Evolutionary conservation across 2,329 filamentous ascomycete species (phyloP), one percentile per base, ranked within the genome.

Genomic region (Sporothrix sp.): DNA sequence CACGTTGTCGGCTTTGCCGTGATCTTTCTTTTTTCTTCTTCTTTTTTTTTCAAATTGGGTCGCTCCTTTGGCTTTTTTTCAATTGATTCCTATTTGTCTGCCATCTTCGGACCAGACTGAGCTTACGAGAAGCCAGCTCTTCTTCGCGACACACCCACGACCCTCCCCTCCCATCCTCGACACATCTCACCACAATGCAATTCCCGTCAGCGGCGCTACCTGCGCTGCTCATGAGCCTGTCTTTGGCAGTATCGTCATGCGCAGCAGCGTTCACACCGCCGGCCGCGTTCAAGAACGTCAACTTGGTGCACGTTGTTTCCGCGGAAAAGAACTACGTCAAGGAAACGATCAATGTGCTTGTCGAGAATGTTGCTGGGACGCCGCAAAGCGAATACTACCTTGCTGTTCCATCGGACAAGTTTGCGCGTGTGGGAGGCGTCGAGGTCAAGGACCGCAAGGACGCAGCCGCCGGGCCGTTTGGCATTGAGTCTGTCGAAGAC

Each of bases 401-500:
- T 48, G 87, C 90, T 3, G 95, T 98, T 64, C 84, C 87, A 52
- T 73, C 82, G 53, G 78, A 83, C 56, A 74, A 87, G 67, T 79
- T 95, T 61, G 77, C 80, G 57, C 82, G 79, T 57, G 72, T 97
- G 56, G 93, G 91, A 57, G 88, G 85, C 35, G 71, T 98, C 52
- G 90, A 97, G 70, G 93, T 90, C 49, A 87, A 85, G 72, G 88
- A 97, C 67, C 93, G 90, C 75, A 95, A 95, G 68, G 79, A 89
- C 57, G 68, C 78, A 32, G 76, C 74, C 48, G 75, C 79, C 58
- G 78, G 76, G 11, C 73, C 77, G 30, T 95, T 96, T 66, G 67
- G 70, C 44, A 81, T 84, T 37, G 82, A 87, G 58, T 70, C 78
- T 48, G 81, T 86, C 14, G 84, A 84, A 59, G 75, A 78, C 58